A percentile compares a stretch with the other conserved stretches of the same genome.
Evolutionary conservation across 1,284 basidiomycete species (phyloP).

Genomic region (Malassezia equina): DNA sequence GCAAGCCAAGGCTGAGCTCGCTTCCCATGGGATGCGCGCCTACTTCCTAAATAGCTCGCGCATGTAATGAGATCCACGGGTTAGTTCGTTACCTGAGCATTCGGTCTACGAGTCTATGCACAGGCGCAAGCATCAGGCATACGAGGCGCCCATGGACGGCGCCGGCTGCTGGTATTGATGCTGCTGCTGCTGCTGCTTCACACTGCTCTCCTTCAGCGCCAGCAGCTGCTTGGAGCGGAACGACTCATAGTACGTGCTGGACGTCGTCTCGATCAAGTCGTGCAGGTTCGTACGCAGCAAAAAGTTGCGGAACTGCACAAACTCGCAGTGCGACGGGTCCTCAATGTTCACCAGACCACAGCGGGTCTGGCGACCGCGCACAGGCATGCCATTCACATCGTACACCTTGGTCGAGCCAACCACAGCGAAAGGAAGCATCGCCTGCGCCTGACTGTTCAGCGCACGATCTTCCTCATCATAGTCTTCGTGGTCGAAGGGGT

Average conservation of each 20-base stretch:
- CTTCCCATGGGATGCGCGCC: conserved; percentile 71
- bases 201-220: conserved; percentile 66
- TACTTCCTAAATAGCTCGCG: conserved; percentile 55
- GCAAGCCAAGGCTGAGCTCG: conserved; percentile 74
- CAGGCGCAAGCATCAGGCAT: background rate
- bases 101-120: background rate
- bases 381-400: conserved; percentile 86
- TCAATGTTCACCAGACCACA: conserved; percentile 99
- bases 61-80: background rate
- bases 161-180: conserved; percentile 15
- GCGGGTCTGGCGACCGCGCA: conserved; percentile 88
- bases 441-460: conserved; percentile 75
- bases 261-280: conserved; percentile 95
- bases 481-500: conserved; percentile 95
- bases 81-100: background rate
- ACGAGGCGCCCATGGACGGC: background rate
- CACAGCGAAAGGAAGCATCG: conserved; percentile 89
- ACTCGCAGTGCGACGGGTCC: conserved; percentile 85
- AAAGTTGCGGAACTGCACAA: conserved; percentile 93
- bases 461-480: conserved; percentile 79
- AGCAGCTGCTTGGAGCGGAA: conserved; percentile 95
- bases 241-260: conserved; percentile 97
- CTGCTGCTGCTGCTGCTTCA: conserved; percentile 39
- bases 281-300: conserved; percentile 80
- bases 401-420: conserved; percentile 90